Evolutionary conservation across 345 rosid species (phyloP).

Genomic region (Acer yangbiense): DNA sequence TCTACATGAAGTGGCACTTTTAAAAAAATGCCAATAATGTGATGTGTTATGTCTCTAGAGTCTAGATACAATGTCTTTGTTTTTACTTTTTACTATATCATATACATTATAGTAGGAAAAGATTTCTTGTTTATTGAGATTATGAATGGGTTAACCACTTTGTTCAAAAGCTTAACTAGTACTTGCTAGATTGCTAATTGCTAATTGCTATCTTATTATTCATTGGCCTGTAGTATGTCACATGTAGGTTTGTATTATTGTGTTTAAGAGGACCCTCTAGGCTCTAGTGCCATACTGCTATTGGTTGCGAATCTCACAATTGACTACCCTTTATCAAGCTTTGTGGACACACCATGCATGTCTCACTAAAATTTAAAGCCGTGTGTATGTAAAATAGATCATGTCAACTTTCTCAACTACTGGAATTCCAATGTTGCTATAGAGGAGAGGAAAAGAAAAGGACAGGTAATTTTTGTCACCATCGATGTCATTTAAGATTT

Average conservation of each 20-base stretch:
- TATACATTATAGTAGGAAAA: too few species aligned
- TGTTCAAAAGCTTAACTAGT: neutral
- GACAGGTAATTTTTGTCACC: neutral
- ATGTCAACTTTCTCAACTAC: too few species aligned
- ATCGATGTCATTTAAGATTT: constrained; percentile 8
- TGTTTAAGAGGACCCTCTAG: constrained; percentile 17
- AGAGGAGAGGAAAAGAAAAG: neutral
- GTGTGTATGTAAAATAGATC: too few species aligned
- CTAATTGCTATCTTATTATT: too few species aligned
- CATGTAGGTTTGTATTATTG: neutral
- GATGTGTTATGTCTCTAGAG: neutral
- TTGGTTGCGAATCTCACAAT: constrained; percentile 20
- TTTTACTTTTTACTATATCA: neutral
- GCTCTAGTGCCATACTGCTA: constrained; percentile 12
- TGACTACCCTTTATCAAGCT: neutral
- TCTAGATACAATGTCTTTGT: neutral
- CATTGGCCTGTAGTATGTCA: too few species aligned
- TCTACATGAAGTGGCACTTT: too few species aligned
- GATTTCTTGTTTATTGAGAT: neutral
- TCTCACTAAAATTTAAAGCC: too few species aligned
- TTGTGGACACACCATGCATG: too few species aligned
- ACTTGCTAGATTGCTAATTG: too few species aligned
- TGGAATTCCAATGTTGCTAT: neutral
- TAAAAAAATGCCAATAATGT: too few species aligned
- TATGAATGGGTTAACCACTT: neutral